Conservation (phyloP, 2,329 filamentous ascomycete species). For the Fusarium caatingaense region DNA sequence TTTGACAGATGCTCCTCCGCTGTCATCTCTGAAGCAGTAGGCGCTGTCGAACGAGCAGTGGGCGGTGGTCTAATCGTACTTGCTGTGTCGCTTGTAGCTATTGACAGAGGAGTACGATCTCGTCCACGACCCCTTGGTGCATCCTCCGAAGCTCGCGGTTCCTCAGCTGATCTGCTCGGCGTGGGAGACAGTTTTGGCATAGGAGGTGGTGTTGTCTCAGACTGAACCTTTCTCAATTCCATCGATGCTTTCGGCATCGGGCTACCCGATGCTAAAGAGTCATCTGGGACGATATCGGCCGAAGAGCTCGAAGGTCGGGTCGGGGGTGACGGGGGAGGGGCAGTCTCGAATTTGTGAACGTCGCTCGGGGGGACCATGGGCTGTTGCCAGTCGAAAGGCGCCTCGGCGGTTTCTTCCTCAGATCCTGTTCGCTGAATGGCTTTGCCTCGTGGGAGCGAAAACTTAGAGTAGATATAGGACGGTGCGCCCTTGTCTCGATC, state of each 20-base stretch:
- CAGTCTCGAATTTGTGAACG: conserved; percentile 56
- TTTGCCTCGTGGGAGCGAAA: conserved; percentile 84
- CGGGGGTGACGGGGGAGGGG: conserved; percentile 70
- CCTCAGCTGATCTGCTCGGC: conserved; percentile 58
- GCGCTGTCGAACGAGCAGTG: conserved; percentile 60
- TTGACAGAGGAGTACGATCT: conserved; percentile 61
- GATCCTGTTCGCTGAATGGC: conserved; percentile 75
- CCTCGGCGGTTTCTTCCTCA: conserved; percentile 63
- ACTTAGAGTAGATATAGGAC: conserved; percentile 90
- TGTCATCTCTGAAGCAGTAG: conserved; percentile 75
- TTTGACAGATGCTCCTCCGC: conserved; percentile 90
- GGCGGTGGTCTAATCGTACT: conserved; percentile 60
- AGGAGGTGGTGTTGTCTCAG: conserved; percentile 55
- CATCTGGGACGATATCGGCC: conserved; percentile 53
- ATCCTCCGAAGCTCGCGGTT: conserved; percentile 61
- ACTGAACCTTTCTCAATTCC: conserved; percentile 63
- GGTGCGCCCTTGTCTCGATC: conserved; percentile 66
- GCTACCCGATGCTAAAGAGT: conserved; percentile 48
- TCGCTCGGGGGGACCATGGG: conserved; percentile 57
- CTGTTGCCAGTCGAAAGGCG: conserved; percentile 74
- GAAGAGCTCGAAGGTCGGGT: conserved; percentile 70
- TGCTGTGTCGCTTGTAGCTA: conserved; percentile 64
- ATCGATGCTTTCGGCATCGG: conserved; percentile 58
- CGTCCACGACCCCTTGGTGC: conserved; percentile 59
- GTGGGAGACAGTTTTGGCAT: conserved; percentile 58